phyloP scores from a whole-genome alignment of 139 green algal genomes.

The Deuterostichococcus epilithicus region DNA sequence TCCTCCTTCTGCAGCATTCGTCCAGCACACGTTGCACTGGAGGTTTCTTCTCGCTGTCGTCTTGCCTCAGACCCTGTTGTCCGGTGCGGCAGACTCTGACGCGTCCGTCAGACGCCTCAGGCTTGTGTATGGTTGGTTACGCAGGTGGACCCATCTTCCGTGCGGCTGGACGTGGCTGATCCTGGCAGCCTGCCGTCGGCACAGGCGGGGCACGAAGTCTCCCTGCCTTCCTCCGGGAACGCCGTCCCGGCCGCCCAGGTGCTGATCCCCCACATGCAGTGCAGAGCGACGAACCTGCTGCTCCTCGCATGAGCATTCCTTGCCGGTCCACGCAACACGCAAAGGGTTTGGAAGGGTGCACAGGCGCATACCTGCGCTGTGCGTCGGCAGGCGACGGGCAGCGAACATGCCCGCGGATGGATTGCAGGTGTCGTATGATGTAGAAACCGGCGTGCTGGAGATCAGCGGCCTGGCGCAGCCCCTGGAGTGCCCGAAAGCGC shows the following conservation, averaged over 20 bases:
- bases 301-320: background rate
- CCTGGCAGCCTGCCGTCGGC: background rate
- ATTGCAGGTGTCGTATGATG: background rate
- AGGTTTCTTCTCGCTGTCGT: too few species aligned
- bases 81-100: too few species aligned
- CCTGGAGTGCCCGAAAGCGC: background rate
- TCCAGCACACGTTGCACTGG: too few species aligned
- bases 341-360: background rate
- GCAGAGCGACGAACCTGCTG: too few species aligned
- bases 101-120: too few species aligned
- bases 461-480: background rate
- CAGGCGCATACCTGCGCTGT: background rate
- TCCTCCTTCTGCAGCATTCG: too few species aligned
- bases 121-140: too few species aligned
- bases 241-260: background rate
- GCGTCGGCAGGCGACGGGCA: background rate
- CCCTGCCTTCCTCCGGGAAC: background rate
- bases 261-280: too few species aligned
- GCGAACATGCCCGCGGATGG: background rate
- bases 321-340: background rate
- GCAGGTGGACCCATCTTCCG: background rate
- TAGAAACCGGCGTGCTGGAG: background rate
- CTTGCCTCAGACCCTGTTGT: too few species aligned
- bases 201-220: background rate
- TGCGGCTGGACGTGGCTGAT: background rate